Conservation (phyloP, 2,329 filamentous ascomycete species). For the Mycosphaerella arachidis region DNA sequence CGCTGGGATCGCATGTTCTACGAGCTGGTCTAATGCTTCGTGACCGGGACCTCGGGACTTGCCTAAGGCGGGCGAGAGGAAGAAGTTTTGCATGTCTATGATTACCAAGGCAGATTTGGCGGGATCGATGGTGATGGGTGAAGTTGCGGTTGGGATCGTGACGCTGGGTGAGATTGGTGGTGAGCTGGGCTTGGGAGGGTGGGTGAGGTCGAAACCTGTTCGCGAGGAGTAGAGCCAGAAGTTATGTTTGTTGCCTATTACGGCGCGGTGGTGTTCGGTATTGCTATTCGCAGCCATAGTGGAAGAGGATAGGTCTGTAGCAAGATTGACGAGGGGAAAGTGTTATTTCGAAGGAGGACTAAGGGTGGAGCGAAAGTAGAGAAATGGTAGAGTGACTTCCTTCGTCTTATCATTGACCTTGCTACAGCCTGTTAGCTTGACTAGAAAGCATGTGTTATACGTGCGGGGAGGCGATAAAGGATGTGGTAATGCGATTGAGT, state of each 20-base stretch:
- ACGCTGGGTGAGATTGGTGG: constrained; percentile 21
- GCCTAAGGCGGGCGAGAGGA: constrained; percentile 32
- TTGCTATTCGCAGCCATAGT: constrained; percentile 6
- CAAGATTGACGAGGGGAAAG: no score
- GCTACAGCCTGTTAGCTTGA: neutral
- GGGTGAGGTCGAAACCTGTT: constrained; percentile 46
- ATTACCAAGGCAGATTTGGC: constrained; percentile 33
- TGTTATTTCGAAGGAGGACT: neutral
- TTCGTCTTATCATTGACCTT: neutral
- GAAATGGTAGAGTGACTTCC: neutral
- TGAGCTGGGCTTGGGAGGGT: constrained; percentile 32
- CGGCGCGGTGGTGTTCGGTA: constrained; percentile 15
- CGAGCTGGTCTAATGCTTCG: constrained; percentile 39
- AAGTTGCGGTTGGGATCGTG: constrained; percentile 25
- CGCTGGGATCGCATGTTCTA: constrained; percentile 43
- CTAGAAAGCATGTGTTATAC: neutral
- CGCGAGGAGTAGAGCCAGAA: constrained; percentile 44
- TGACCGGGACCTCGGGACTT: constrained; percentile 37
- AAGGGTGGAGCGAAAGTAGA: neutral
- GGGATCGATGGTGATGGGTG: constrained; percentile 32
- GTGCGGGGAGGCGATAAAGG: neutral
- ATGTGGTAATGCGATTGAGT: neutral
- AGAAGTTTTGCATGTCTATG: constrained; percentile 35
- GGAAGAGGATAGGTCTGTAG: neutral
- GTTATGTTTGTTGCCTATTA: constrained; percentile 40